phyloP scores from a whole-genome alignment of 768 basidiomycete species.

The Hygrocybe coccinea region DNA sequence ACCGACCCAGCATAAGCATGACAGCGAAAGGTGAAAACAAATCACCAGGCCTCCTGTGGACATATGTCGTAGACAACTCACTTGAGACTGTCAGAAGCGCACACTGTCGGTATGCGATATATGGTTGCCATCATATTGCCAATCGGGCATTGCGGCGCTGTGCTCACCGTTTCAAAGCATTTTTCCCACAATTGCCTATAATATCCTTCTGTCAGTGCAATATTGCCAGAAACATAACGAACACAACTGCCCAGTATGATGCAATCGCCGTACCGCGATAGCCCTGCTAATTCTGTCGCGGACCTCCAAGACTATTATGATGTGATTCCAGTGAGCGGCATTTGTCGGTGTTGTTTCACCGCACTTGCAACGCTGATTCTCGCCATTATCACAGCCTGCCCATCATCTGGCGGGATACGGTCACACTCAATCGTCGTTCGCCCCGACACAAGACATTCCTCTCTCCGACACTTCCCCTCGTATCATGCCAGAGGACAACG shows the following conservation, averaged over 20 bases:
- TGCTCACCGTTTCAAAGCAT: no score
- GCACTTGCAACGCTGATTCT: background rate
- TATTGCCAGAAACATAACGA: no score
- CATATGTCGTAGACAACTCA: no score
- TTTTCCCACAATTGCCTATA: no score
- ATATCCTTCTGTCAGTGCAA: no score
- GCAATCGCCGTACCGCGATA: conserved; percentile 4
- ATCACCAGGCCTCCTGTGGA: no score
- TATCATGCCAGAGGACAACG: background rate
- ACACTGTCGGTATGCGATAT: no score
- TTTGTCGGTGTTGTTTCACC: background rate
- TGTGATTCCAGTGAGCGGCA: background rate
- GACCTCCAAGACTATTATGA: conserved; percentile 4
- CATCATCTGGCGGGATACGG: background rate
- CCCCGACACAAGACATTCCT: conserved; percentile 7
- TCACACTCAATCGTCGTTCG: background rate
- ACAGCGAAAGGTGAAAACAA: no score
- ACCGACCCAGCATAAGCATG: no score
- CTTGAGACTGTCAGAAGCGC: no score
- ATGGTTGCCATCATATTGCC: no score
- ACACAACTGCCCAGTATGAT: conserved; percentile 2
- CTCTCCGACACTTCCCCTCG: background rate
- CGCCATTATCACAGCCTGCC: background rate
- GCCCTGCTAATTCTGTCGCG: conserved; percentile 1
- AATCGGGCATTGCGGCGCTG: no score